These are phyloP conservation scores for Mrakiaceae sp. DNA, from an alignment of 1,284 basidiomycete species.

Conservation along the genomic window DNA sequence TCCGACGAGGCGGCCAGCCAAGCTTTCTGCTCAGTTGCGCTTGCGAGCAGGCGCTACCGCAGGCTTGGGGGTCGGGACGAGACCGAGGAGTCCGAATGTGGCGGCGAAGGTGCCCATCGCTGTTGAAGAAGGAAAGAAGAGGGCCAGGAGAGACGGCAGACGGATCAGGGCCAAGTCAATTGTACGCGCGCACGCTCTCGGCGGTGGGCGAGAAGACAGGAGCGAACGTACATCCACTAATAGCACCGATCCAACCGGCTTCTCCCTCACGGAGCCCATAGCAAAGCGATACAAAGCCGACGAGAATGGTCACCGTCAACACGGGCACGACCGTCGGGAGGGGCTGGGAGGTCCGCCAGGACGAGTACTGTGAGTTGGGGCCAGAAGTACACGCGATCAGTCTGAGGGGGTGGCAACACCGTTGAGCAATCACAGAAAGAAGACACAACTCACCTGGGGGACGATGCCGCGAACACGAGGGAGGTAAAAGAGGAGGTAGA, in stretches of 20 bases:
- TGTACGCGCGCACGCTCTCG: too few species aligned
- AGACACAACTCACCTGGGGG: slow-evolving; percentile 18
- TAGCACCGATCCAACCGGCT: slow-evolving; percentile 4
- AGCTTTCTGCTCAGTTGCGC: background rate
- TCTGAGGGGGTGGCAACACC: too few species aligned
- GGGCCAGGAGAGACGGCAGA: too few species aligned
- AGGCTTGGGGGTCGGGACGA: slow-evolving; percentile 11
- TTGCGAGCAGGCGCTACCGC: too few species aligned
- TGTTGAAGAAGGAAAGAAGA: background rate
- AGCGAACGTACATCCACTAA: slow-evolving; percentile 12
- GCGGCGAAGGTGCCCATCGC: background rate
- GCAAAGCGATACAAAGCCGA: slow-evolving; percentile 3
- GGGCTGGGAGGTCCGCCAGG: slow-evolving; percentile 7
- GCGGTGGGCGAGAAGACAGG: background rate
- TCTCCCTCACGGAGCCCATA: slow-evolving; percentile 3
- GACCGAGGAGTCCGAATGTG: slow-evolving; percentile 4
- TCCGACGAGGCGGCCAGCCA: too few species aligned
- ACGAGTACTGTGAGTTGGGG: slow-evolving; percentile 8
- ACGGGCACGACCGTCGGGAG: slow-evolving; percentile 12
- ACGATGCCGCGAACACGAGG: slow-evolving; percentile 21
- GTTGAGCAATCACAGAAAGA: background rate
- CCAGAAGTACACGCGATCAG: background rate
- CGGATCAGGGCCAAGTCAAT: too few species aligned
- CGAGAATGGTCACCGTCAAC: slow-evolving; percentile 10
- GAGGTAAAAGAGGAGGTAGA: slow-evolving; percentile 22